These are phyloP conservation scores for Cynara cardunculus DNA, from an alignment of 129 eudicot species.

Conservation along the genomic window DNA sequence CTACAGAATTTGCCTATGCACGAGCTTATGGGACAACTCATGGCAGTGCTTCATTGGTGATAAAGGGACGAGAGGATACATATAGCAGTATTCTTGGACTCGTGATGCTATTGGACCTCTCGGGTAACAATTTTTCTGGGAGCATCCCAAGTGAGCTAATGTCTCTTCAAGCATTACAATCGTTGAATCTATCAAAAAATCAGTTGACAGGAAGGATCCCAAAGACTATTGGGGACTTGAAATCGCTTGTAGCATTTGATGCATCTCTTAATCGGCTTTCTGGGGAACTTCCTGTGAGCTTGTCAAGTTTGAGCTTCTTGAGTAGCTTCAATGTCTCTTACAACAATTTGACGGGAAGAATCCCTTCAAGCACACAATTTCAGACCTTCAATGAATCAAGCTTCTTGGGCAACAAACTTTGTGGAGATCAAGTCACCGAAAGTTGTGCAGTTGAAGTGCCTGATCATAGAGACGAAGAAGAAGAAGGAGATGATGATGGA, in stretches of 20 bases:
- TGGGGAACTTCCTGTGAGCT: slow-evolving; percentile 21
- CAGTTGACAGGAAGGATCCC: slow-evolving; percentile 2
- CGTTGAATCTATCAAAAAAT: slow-evolving; percentile 13
- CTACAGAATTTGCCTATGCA: too few relatives aligned
- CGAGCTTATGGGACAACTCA: too few relatives aligned
- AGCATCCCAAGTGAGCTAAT: neutral
- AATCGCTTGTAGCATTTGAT: neutral
- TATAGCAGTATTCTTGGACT: neutral
- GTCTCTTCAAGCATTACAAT: neutral
- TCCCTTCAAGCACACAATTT: slow-evolving; percentile 31
- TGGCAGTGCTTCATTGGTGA: too few relatives aligned
- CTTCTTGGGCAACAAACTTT: slow-evolving; percentile 27
- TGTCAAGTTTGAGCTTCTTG: slow-evolving; percentile 1
- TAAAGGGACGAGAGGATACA: neutral
- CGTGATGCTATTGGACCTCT: slow-evolving; percentile 5
- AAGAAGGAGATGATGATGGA: neutral
- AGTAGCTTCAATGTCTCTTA: slow-evolving; percentile 26
- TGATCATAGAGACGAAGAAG: neutral
- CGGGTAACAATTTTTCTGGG: slow-evolving; percentile 5
- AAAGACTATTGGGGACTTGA: slow-evolving; percentile 6
- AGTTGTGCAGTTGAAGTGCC: neutral
- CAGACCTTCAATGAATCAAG: slow-evolving; percentile 11
- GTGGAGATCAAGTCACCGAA: slow-evolving; percentile 22
- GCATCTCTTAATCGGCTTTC: neutral
- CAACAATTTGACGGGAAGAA: slow-evolving; percentile 33